Base-by-base conservation (phyloP, 2,329 filamentous ascomycete genomes). In the Pseudocercospora eumusae region DNA sequence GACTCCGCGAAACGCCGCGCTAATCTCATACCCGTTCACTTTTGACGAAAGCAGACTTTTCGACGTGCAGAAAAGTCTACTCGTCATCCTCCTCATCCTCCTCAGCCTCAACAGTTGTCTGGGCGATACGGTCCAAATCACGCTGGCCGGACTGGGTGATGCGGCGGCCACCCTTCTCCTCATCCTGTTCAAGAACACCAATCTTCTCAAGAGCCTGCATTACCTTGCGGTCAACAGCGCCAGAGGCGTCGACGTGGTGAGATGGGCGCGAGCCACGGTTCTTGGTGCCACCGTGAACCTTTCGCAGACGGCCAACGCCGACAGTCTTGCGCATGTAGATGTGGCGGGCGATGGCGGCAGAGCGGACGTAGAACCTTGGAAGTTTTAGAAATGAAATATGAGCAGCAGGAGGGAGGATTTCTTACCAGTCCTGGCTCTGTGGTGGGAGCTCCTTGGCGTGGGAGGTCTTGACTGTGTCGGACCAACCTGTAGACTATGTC, bases 271-370 rank as follows among this genome's bases (percentile, higher is more conserved):
- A 87, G 75, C 95, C 95, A 75, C 95, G 92, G 90, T 98, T 99
- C 89, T 96, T 97, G 85, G 70, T 71, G 69, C 70, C 90, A 76
- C 92, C 95, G 88, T 99, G 95, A 71, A 90, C 90, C 86, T 96
- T 96, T 82, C 93, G 90, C 75, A 99, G 88, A 78, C 95, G 92
- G 83, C 95, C 95, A 74, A 99, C 92, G 86, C 95, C 95, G 79
- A 99, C 93, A 69, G 93, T 97, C 88, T 99, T 99, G 85, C 95
- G 91, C 81, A 99, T 86, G 87, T 99, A 99, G 86, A 99, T 89
- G 86, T 98, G 93, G 78, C 93, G 92, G 77, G 95, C 95, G 79
- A 99, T 89, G 72, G 93, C 88, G 75, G 95, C 95, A 76, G 93
- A 93, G 78, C 95, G 93, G 79, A 88, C 79, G 83, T 89, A 89